These are phyloP conservation scores for Acorus gramineus DNA, from an alignment of 106 monocot species.

Conservation along the genomic window DNA sequence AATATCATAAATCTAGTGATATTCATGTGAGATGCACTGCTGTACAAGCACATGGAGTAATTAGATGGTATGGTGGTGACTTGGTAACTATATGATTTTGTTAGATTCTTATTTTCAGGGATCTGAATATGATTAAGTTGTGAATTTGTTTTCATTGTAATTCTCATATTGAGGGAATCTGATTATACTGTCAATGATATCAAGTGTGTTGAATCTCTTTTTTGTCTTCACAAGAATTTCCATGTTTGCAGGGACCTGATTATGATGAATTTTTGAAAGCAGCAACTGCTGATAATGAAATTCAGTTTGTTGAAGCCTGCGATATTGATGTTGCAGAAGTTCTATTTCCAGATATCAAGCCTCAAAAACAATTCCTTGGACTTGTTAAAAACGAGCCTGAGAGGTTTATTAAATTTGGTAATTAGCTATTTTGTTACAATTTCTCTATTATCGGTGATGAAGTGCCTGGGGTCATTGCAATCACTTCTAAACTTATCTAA, in stretches of 20 bases:
- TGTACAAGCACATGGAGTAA: too few relatives aligned
- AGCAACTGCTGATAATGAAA: slow-evolving; percentile 56
- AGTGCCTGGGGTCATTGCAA: too few relatives aligned
- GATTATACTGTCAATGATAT: too few relatives aligned
- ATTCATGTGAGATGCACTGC: too few relatives aligned
- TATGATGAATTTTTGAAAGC: slow-evolving; percentile 84
- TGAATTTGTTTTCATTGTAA: too few relatives aligned
- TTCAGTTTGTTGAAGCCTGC: slow-evolving; percentile 79
- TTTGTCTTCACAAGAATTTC: too few relatives aligned
- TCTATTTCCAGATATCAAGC: slow-evolving; percentile 55
- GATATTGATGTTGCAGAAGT: slow-evolving; percentile 52
- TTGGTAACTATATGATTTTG: not conserved
- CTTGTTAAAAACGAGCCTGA: slow-evolving; percentile 89
- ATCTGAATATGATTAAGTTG: slow-evolving; percentile 29
- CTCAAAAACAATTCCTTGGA: slow-evolving; percentile 51
- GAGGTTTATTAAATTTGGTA: slow-evolving; percentile 73
- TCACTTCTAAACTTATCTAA: too few relatives aligned
- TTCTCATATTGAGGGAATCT: too few relatives aligned
- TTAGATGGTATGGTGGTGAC: not conserved
- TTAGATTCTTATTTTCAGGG: slow-evolving; percentile 32
- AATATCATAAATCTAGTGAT: too few relatives aligned
- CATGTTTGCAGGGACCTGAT: slow-evolving; percentile 11
- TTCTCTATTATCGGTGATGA: not conserved
- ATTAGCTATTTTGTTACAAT: slow-evolving; percentile 1
- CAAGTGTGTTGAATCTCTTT: too few relatives aligned